Evolutionary conservation across 177 flowering plant species (phyloP).

Genomic region (Tripterygium wilfordii): DNA sequence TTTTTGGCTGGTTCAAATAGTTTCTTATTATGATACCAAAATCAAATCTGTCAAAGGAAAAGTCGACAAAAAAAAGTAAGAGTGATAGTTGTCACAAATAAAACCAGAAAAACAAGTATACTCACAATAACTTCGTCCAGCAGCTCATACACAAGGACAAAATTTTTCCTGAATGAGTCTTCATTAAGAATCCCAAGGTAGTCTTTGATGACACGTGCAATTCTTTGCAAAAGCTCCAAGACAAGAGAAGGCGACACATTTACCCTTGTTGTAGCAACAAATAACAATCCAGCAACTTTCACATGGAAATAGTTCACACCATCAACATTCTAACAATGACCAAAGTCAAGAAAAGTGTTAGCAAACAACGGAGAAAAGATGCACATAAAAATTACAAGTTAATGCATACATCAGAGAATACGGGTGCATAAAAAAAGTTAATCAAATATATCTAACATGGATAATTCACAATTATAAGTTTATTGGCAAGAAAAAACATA

Average conservation of each 20-base stretch:
- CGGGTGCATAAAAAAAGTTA: too few species aligned
- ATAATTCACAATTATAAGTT: too few species aligned
- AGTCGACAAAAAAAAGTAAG: neutral
- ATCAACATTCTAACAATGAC: constrained; percentile 63
- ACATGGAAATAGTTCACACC: constrained; percentile 98
- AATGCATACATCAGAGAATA: too few species aligned
- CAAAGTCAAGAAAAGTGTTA: neutral
- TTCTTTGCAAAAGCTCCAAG: constrained; percentile 92
- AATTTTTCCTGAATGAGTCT: constrained; percentile 88
- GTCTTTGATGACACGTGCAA: constrained; percentile 94
- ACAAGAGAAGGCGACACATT: constrained; percentile 88
- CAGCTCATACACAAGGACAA: constrained; percentile 96
- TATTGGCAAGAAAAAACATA: too few species aligned
- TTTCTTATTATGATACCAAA: too few species aligned
- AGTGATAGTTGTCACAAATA: too few species aligned
- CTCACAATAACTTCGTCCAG: constrained; percentile 98
- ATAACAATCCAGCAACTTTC: constrained; percentile 85
- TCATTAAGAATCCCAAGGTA: constrained; percentile 96
- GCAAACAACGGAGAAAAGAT: too few species aligned
- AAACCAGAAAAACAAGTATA: constrained; percentile 7
- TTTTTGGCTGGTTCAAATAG: too few species aligned
- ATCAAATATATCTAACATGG: too few species aligned
- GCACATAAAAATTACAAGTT: too few species aligned
- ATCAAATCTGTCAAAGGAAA: too few species aligned
- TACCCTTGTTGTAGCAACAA: constrained; percentile 94